Conservation (phyloP, 2,329 filamentous ascomycete genomes). For the Gaeumannomyces tritici region DNA sequence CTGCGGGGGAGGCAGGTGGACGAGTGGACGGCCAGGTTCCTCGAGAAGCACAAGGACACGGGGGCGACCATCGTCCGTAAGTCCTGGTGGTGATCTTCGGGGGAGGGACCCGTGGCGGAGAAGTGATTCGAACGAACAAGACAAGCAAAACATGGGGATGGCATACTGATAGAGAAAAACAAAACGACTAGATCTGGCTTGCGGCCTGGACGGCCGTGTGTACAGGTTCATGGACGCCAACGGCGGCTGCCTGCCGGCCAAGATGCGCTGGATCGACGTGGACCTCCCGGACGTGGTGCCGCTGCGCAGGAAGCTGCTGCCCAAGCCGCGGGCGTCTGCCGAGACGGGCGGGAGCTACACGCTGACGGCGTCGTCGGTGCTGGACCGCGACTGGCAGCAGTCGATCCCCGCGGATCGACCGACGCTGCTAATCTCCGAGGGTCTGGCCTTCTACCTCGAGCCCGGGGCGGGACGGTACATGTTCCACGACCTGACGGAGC, state of each 20-base stretch:
- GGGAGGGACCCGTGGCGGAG: too few species aligned
- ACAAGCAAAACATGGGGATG: too few species aligned
- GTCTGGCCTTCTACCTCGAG: slow-evolving; percentile 20
- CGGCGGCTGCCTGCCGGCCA: background rate
- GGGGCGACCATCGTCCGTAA: slow-evolving; percentile 5
- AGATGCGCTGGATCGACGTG: slow-evolving; percentile 20
- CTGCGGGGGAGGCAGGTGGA: slow-evolving; percentile 1
- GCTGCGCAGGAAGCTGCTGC: slow-evolving; percentile 17
- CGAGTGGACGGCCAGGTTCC: background rate
- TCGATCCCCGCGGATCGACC: slow-evolving; percentile 19
- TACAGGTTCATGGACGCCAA: slow-evolving; percentile 2
- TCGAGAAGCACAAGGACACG: slow-evolving; percentile 3
- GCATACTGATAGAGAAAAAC: background rate
- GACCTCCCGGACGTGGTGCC: slow-evolving; percentile 24
- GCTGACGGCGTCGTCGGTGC: slow-evolving; percentile 16
- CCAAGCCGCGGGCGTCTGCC: slow-evolving; percentile 6
- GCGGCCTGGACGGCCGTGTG: slow-evolving; percentile 5
- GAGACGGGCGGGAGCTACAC: slow-evolving; percentile 14
- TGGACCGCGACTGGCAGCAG: slow-evolving; percentile 17
- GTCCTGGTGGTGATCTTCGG: too few species aligned
- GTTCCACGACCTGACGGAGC: slow-evolving; percentile 2
- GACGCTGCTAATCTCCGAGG: slow-evolving; percentile 21
- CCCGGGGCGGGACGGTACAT: background rate
- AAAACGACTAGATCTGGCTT: slow-evolving; percentile 2
- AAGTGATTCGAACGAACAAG: too few species aligned